Evolutionary conservation across 2,329 filamentous ascomycete genomes (phyloP).

Genomic region (Chaetomiaceae sp.): DNA sequence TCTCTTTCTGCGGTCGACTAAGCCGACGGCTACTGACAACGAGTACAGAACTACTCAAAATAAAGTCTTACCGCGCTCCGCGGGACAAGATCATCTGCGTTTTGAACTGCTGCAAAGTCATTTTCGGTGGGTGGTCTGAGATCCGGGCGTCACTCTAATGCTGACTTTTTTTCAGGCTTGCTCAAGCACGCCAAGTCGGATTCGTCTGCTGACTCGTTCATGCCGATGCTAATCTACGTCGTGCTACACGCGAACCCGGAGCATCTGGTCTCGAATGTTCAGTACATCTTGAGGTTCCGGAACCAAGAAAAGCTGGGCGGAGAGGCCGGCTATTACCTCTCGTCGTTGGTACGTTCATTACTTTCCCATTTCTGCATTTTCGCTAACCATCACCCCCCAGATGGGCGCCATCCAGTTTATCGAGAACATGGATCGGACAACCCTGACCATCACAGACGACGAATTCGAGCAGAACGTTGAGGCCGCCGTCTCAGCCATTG

Average conservation of each 20-base stretch:
- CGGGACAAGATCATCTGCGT: constrained; percentile 98
- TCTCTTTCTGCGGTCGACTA: not conserved
- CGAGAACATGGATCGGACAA: constrained; percentile 91
- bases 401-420: constrained; percentile 96
- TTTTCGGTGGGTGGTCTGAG: constrained; percentile 67
- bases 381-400: constrained; percentile 39
- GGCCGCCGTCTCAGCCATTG: constrained; percentile 89
- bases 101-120: constrained; percentile 98
- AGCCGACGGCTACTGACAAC: constrained; percentile 30
- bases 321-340: constrained; percentile 98
- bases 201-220: constrained; percentile 93
- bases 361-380: not conserved
- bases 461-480: constrained; percentile 98
- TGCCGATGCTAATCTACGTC: constrained; percentile 91
- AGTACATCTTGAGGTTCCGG: constrained; percentile 94
- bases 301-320: constrained; percentile 96
- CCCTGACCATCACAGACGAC: constrained; percentile 85
- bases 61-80: constrained; percentile 94
- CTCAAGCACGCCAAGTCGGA: constrained; percentile 89
- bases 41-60: constrained; percentile 81
- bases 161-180: constrained; percentile 55
- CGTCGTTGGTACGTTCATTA: constrained; percentile 63
- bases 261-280: constrained; percentile 92
- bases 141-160: accelerated
- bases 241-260: constrained; percentile 92